Conservation (phyloP, 345 rosid genomes). For the Combretum micranthum region DNA sequence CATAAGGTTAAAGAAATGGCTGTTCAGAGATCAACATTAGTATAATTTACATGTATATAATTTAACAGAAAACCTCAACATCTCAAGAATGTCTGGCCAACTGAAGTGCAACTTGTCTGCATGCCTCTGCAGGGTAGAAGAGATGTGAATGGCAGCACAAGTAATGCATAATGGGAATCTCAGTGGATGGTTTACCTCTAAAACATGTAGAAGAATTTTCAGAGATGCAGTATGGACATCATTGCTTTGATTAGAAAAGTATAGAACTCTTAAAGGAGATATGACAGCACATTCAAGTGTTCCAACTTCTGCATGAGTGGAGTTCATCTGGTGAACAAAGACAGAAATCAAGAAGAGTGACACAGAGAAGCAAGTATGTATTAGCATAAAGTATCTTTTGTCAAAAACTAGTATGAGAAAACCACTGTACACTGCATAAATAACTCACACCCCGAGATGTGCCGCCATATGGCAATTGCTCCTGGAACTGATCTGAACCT, state of each 20-base stretch:
- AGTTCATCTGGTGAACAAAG: conserved; percentile 34
- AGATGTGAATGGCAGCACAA: neutral
- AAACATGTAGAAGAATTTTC: conserved; percentile 91
- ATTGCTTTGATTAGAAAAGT: conserved; percentile 65
- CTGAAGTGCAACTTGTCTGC: conserved; percentile 82
- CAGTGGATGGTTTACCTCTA: conserved; percentile 53
- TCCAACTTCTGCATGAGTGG: conserved; percentile 38
- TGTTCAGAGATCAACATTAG: too few relatives aligned
- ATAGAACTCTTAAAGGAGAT: conserved; percentile 77
- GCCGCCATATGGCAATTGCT: conserved; percentile 25
- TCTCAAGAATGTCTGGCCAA: conserved; percentile 86
- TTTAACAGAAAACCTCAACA: conserved; percentile 54
- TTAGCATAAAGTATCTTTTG: neutral
- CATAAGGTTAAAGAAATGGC: neutral
- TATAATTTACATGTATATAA: conserved; percentile 3
- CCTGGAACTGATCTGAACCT: conserved; percentile 78
- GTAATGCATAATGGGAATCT: conserved; percentile 8
- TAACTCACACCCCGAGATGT: conserved; percentile 50
- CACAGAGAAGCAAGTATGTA: conserved; percentile 9
- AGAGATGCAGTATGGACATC: conserved; percentile 83
- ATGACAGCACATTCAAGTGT: conserved; percentile 78
- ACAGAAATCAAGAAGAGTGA: conserved; percentile 13
- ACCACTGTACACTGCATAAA: conserved; percentile 8
- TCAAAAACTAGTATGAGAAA: neutral
- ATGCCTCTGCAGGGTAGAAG: conserved; percentile 46